Evolutionary conservation across 2,329 filamentous ascomycete species (phyloP), one percentile per base, ranked within the genome.

Genomic region (Dichotomopilus funicola): DNA sequence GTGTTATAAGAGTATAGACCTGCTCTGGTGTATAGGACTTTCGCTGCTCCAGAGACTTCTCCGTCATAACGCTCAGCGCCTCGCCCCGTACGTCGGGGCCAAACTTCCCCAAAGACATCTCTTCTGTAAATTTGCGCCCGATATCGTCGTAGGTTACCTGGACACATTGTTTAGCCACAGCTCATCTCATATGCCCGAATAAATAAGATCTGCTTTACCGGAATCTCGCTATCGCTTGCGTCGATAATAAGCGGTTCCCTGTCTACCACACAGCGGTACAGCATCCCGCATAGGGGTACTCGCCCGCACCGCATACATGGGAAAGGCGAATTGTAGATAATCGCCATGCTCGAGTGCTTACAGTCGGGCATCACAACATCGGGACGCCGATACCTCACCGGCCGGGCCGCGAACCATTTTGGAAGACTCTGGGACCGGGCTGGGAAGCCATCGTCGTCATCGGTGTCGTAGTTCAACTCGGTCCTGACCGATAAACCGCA

Each of bases 231-330:
- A 49, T 53, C 45, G 60, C 67, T 62, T 13, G 69, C 67, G 43
- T 73, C 69, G 13, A 73, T 68, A 35, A 79, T 65, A 56, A 67
- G 58, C 27, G 65, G 65, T 35, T 80, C 75, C 9, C 72, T 73
- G 63, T 91, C 87, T 66, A 88, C 81, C 10, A 77, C 80, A 68
- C 89, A 94, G 57, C 79, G 75, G 68, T 89, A 94, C 27, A 94
- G 71, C 81, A 86, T 94, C 33, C 87, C 87, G 52, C 85, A 75
- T 12, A 75, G 70, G 0, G 85, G 80, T 1, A 69, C 68, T 42
- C 72, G 71, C 41, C 72, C 72, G 63, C 89, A 94, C 31, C 75
- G 65, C 6, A 76, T 70, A 70, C 89, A 94, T 13, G 68, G 65
- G 47, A 74, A 68, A 34, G 75, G 66, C 19, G 70, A 56, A 37